Conservation (phyloP, 2,329 filamentous ascomycete genomes). For the Sporothrix protearum region DNA sequence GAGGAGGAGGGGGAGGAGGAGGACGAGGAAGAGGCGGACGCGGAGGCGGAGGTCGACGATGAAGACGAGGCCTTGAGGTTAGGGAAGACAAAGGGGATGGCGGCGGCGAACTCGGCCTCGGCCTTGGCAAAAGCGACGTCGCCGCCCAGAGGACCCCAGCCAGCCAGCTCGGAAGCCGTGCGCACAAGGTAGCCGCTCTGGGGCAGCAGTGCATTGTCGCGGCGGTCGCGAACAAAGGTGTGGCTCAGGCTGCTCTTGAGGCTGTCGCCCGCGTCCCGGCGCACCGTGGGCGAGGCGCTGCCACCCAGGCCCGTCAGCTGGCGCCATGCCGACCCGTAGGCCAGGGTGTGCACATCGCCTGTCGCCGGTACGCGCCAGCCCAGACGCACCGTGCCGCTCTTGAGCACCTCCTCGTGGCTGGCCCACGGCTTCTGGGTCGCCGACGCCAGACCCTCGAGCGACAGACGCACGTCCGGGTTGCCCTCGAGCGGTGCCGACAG, state of each 20-base stretch:
- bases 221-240: slow-evolving; percentile 58
- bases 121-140: slow-evolving; percentile 93
- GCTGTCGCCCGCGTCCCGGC: slow-evolving; percentile 81
- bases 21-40: too few species aligned
- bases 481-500: slow-evolving; percentile 79
- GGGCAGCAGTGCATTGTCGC: slow-evolving; percentile 82
- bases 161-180: slow-evolving; percentile 77
- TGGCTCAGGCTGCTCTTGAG: slow-evolving; percentile 41
- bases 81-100: slow-evolving; percentile 69
- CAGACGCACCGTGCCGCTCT: slow-evolving; percentile 71
- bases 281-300: slow-evolving; percentile 73
- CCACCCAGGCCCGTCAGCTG: slow-evolving; percentile 77
- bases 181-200: slow-evolving; percentile 77
- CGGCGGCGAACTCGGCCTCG: slow-evolving; percentile 78
- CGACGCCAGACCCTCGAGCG: slow-evolving; percentile 76
- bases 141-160: slow-evolving; percentile 75
- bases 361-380: slow-evolving; percentile 62
- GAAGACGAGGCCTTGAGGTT: not conserved
- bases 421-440: slow-evolving; percentile 89
- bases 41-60: too few species aligned
- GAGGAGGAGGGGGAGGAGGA: not conserved
- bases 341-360: slow-evolving; percentile 70
- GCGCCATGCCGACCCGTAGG: slow-evolving; percentile 80
- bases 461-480: slow-evolving; percentile 75
- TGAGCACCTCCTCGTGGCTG: slow-evolving; percentile 84